Percentiles rank a stretch among this genome's conserved stretches.
Conservation (phyloP, 345 rosid genomes). For the Durio zibethinus region DNA sequence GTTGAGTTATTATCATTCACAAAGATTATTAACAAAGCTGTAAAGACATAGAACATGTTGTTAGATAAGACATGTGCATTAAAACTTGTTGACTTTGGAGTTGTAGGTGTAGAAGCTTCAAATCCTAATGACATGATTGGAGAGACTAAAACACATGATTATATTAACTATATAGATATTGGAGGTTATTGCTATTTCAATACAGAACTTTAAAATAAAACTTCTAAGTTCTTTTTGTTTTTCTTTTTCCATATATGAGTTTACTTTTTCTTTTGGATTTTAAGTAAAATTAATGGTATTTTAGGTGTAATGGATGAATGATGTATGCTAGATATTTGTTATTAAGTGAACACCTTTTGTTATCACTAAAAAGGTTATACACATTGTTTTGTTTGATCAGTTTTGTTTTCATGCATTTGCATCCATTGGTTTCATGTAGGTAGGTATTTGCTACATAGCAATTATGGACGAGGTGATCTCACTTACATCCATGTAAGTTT, state of each 20-base stretch:
- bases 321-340: neutral
- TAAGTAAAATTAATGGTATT: neutral
- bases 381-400: too few relatives aligned
- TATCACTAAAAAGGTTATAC: too few relatives aligned
- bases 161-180: slow-evolving; percentile 99
- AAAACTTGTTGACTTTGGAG: slow-evolving; percentile 96
- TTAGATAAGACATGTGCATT: slow-evolving; percentile 77
- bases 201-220: neutral
- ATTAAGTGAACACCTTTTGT: neutral
- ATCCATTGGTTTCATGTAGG: too few relatives aligned
- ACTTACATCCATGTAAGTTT: too few relatives aligned
- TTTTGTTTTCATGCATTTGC: too few relatives aligned
- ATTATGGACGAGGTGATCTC: too few relatives aligned
- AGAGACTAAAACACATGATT: slow-evolving; percentile 97
- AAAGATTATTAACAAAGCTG: slow-evolving; percentile 98
- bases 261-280: neutral
- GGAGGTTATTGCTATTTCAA: neutral
- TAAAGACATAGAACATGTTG: slow-evolving; percentile 97
- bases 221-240: too few relatives aligned
- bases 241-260: neutral
- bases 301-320: neutral
- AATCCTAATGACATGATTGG: slow-evolving; percentile 99
- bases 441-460: too few relatives aligned
- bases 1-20: slow-evolving; percentile 90
- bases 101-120: slow-evolving; percentile 97